These are phyloP conservation scores for Pterothamnion heteromorphum DNA, from an alignment of 31 red algal genomes.

Conservation along the genomic window DNA sequence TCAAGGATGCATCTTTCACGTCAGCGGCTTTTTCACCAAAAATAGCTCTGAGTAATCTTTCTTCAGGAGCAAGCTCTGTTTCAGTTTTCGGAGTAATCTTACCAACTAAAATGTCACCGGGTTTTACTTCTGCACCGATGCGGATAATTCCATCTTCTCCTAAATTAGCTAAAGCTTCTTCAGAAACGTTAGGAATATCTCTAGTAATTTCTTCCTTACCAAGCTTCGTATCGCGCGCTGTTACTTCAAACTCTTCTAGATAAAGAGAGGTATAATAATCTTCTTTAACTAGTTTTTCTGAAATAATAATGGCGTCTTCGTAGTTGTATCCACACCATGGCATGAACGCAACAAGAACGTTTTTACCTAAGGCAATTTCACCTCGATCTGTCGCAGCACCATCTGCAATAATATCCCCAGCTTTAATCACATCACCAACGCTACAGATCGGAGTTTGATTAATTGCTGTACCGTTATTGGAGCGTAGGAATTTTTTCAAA, in stretches of 20 bases:
- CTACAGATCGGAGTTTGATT: neutral
- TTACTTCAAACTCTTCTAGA: neutral
- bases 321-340: neutral
- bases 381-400: neutral
- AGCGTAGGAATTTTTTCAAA: neutral
- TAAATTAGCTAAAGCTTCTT: neutral
- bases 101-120: neutral
- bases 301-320: neutral
- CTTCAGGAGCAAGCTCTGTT: neutral
- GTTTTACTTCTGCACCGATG: neutral
- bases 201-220: neutral
- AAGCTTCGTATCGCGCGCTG: neutral
- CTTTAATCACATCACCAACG: neutral
- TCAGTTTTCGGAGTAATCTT: neutral
- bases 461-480: neutral
- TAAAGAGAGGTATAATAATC: neutral
- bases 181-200: neutral
- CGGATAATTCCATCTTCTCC: neutral
- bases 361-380: conserved; percentile 32
- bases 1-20: neutral
- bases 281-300: neutral
- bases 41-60: neutral
- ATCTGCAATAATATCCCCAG: conserved; percentile 43
- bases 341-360: neutral
- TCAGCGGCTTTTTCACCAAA: neutral